Evolutionary conservation across 2,329 filamentous ascomycete genomes (phyloP), one percentile per base, ranked within the genome.

Genomic region (Neonectria punicea): DNA sequence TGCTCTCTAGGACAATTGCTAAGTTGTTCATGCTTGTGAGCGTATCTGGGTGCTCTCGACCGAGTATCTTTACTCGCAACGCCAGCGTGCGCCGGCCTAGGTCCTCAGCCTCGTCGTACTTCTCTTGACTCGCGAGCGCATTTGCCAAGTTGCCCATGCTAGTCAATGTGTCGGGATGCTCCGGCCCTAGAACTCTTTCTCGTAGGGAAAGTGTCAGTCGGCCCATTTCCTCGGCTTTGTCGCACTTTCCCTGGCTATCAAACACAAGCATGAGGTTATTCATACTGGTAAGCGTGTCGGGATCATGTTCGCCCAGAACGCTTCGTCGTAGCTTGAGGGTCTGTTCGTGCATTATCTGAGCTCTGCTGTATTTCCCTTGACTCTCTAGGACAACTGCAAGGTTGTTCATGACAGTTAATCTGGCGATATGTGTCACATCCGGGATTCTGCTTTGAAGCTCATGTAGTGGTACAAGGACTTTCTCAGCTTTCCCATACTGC

Each of bases 401-500:
- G 32, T 34, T 34, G 11, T 34, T 34, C 32, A 34, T 34, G 11
- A 34, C 32, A 34, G 32, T 10, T 10, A 34, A 8, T 11, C 9
- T 34, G 8, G 32, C 11, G 8, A 10, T 10, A 8, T 34, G 9
- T 34, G 32, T 4, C 11, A 34, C 8, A 34, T 34, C 32, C 2
- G 11, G 3, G 11, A 34, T 9, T 34, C 9, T 34, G 11, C 32
- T 34, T 9, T 34, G 32, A 34, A 34, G 32, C 32, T 34, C 32
- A 8, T 4, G 11, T 13, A 34, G 11, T 4, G 7, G 32, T 13
- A 34, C 32, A 59, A 53, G 30, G 14, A 59, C 25, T 18, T 53
- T 25, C 11, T 59, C 49, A 16, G 57, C 25, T 25, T 59, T 47
- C 28, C 32, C 25, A 25, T 53, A 53, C 50, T 30, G 53, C 9